Base-by-base conservation (phyloP, 768 basidiomycete species). In the Nidula microcarpa region DNA sequence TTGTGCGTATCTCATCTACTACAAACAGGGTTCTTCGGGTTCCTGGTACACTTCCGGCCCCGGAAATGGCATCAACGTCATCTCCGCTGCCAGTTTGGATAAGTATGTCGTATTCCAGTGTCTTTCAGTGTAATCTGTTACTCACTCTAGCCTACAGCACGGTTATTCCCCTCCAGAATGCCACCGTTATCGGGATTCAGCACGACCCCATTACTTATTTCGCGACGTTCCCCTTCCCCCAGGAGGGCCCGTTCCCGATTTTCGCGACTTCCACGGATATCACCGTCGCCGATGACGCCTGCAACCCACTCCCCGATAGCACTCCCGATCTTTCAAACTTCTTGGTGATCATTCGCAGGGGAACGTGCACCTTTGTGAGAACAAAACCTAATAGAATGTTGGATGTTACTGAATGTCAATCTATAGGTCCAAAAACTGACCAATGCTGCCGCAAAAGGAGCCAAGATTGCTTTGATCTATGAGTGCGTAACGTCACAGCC, bases 41-140 rank as follows among this genome's bases (percentile, higher is more conserved):
- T 74, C 83, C 4, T 88, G 84, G 80, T 87, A 79, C 63, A 73
- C 81, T 0, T 78, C 76, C 41, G 62, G 71, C 57, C 74, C 87
- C 55, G 75, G 78, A 58, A 70, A 76, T 62, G 85, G 74, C 10
- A 70, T 77, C 54, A 71, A 80, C 44, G 83, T 77, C n/a, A 81
- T 87, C 57, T 77, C 78, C 1, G 77, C 78, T 10, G 79, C 79
- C 1, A 80, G 79, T 59, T 59, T 80, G 23, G 79, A 84, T 60
- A 84, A 84, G 75, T 75, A 53, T 44, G 34, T 6, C 33, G 17
- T 50, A 10, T 33, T n/a, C 35, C 35, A 34, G n/a, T 30, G 10
- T 23, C 14, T 43, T 13, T 14, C 33, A 47, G 51, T 13, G 35
- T 43, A 50, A 36, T 57, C 37, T 46, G 4, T 46, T 30, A 16